Percentiles rank a stretch among this genome's conserved stretches.
Conservation (phyloP, 179 eudicot genomes). For the Actinidia arguta region DNA sequence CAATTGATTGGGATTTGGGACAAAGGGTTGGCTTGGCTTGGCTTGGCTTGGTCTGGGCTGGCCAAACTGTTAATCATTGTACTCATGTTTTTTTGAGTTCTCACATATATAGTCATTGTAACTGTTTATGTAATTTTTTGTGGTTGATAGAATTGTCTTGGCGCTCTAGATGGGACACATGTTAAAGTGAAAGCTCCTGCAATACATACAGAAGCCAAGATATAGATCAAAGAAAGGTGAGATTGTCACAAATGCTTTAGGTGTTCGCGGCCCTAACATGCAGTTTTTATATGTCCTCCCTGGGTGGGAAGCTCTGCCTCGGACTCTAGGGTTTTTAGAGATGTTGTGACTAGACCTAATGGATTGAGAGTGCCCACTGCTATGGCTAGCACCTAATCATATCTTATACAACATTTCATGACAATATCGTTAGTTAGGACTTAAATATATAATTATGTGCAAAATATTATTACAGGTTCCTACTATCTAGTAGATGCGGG, state of each 20-base stretch:
- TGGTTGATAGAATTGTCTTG: not conserved
- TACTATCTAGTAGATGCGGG: conserved; percentile 2
- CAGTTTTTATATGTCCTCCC: not conserved
- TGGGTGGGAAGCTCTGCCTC: conserved; percentile 13
- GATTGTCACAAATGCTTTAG: conserved; percentile 3
- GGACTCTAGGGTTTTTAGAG: not conserved
- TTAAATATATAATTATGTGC: not conserved
- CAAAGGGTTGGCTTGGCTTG: no score
- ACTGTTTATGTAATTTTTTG: not conserved
- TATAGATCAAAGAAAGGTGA: not conserved
- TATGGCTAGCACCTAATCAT: not conserved
- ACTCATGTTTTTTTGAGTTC: no score
- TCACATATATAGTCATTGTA: no score
- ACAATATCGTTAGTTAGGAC: not conserved
- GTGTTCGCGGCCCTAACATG: not conserved
- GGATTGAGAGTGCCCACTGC: not conserved
- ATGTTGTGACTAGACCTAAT: not conserved
- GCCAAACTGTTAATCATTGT: not conserved
- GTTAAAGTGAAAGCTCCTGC: not conserved
- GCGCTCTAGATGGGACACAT: conserved; percentile 12
- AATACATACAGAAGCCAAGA: not conserved
- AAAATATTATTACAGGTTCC: not conserved
- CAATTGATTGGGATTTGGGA: no score
- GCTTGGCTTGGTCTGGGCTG: no score
- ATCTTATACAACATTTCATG: not conserved